Evolutionary conservation across 768 basidiomycete species (phyloP), one percentile per base, ranked within the genome.

Genomic region (Rubroboletus pulcherrimus): DNA sequence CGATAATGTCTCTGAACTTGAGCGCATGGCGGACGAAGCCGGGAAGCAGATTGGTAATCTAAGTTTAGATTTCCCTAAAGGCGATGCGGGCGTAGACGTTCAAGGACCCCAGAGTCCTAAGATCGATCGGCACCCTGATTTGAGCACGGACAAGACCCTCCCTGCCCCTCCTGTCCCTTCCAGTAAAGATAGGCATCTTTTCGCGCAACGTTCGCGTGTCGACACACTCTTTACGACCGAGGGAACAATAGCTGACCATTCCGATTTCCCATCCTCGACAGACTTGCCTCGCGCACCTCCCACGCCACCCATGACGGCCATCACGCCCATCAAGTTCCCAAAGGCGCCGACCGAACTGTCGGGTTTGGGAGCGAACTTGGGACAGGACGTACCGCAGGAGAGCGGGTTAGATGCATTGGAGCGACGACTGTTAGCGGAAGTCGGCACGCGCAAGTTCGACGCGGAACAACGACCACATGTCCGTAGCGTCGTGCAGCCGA

Each of bases 351-450:
- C 59, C 19, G 68, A 69, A 30, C 24, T 63, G 31, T 65, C 63
- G 1, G 63, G 70, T 19, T 53, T 70, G 19, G 60, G 66, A 38
- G 59, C 62, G 12, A 63, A 63, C 47, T 34, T 59, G 24, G 63
- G 62, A 14, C 65, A 63, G 52, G 56, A 60, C 30, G 60, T 49
- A 10, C 53, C 49, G 5, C 62, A 57, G 40, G 82, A 81, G 61
- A 83, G 76, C 48, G 89, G 89, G 9, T 71, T 92, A 4, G 89
- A 92, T 59, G 89, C 84, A 4, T 72, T 92, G 8, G 89, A 92
- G 65, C 75, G 81, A 46, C 75, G 83, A 49, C 72, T 92, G 4
- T 70, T 87, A 1, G 83, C 81, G 0, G 83, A 91, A 62, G 89
- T 91, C 7, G 89, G 89, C 29, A 91, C 89, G 19, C 77, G 84